Evolutionary conservation across 2,329 filamentous ascomycete genomes (phyloP).

Genomic region (Apiospora sp.): DNA sequence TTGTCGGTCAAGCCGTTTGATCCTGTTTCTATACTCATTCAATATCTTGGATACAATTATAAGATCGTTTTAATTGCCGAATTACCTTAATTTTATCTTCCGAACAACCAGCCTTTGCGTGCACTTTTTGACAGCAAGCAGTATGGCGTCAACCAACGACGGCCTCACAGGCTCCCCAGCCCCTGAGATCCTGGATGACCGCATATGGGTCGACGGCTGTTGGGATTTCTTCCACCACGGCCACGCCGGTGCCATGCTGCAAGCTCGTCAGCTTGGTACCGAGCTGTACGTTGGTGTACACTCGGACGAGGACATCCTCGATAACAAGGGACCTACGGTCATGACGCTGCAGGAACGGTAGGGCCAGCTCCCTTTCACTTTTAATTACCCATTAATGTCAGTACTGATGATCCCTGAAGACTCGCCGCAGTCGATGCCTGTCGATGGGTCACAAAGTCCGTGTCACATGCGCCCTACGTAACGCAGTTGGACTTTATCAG

Average conservation of each 20-base stretch:
- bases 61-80: neutral
- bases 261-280: slow-evolving; percentile 88
- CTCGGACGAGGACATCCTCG: slow-evolving; percentile 92
- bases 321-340: slow-evolving; percentile 97
- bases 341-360: slow-evolving; percentile 92
- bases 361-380: slow-evolving; percentile 34
- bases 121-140: neutral
- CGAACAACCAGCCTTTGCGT: neutral
- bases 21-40: slow-evolving; percentile 13
- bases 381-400: neutral
- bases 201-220: slow-evolving; percentile 98
- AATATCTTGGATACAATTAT: neutral
- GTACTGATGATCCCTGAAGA: slow-evolving; percentile 52
- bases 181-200: slow-evolving; percentile 67
- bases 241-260: slow-evolving; percentile 95
- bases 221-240: slow-evolving; percentile 99
- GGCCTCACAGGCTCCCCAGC: slow-evolving; percentile 47
- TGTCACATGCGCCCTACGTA: slow-evolving; percentile 91
- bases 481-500: slow-evolving; percentile 93
- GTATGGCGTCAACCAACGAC: slow-evolving; percentile 27
- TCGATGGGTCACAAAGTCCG: slow-evolving; percentile 87
- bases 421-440: slow-evolving; percentile 92
- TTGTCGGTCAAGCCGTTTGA: slow-evolving; percentile 14
- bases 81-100: neutral
- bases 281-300: slow-evolving; percentile 94